Evolutionary conservation across 768 basidiomycete species (phyloP), one percentile per base, ranked within the genome.

Genomic region (Leccinum disarticulatum): DNA sequence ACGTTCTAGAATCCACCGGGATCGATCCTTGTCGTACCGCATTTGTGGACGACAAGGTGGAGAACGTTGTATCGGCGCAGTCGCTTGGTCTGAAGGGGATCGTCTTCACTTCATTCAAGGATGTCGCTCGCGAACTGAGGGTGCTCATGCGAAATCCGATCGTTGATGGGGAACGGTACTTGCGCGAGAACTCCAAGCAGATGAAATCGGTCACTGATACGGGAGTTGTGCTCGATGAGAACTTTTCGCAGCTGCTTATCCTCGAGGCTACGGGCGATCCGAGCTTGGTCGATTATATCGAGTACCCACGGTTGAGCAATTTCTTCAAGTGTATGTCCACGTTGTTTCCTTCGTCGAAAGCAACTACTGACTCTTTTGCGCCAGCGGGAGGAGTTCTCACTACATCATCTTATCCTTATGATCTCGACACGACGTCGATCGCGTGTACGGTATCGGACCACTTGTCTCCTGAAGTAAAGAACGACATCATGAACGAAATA

Each of bases 401-500:
- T 11, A 61, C 67, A 4, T 51, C 48, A 6, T 49, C 47, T 15
- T 68, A 25, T 38, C 67, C 67, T 3, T 58, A 17, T 17, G 68
- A 69, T 22, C 54, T 67, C 13, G 68, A 69, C 13, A 64, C 64
- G 1, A 68, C 65, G 1, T 66, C 67, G 2, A 41, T 68, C 3
- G 60, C 67, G 4, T 68, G 68, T n/a, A 64, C 52, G 11, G 62
- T 67, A 35, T 67, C 59, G 1, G 54, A 56, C 22, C 56, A 66
- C 17, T 17, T 61, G 2, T 64, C 59, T 15, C 38, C 4, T 0
- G 67, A 57, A 28, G 61, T 56, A 15, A 67, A 67, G 47, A 57
- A 68, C 41, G 64, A 60, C 22, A 68, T 68, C 53, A 68, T 68
- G 64, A 9, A 68, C 9, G 64, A 67, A 28, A 67, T 63, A n/a